These are phyloP conservation scores for Sporothrix pseudoabietina DNA, from an alignment of 2,329 filamentous ascomycete species.

Conservation along the genomic window DNA sequence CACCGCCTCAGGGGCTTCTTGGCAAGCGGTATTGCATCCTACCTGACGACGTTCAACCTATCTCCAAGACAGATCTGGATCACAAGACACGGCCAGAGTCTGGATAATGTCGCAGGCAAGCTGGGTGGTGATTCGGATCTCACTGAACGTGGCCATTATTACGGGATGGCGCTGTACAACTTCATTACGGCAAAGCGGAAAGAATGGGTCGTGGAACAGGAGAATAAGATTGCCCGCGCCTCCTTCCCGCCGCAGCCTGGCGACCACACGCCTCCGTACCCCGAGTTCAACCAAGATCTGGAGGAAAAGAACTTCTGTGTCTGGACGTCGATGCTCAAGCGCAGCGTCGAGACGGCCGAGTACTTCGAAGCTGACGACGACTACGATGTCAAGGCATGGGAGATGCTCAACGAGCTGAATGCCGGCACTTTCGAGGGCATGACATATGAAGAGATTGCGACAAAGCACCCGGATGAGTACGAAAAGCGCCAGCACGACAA, in stretches of 20 bases:
- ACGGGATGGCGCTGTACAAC: constrained; percentile 74
- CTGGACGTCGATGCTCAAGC: constrained; percentile 96
- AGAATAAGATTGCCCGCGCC: constrained; percentile 72
- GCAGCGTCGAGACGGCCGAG: constrained; percentile 83
- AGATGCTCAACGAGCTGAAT: constrained; percentile 96
- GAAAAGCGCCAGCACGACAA: constrained; percentile 79
- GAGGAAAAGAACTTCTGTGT: constrained; percentile 92
- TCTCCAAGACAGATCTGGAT: constrained; percentile 98
- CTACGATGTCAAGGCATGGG: constrained; percentile 95
- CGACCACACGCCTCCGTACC: constrained; percentile 92
- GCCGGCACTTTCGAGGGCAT: constrained; percentile 91
- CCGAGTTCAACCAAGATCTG: constrained; percentile 70
- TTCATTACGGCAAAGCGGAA: constrained; percentile 82
- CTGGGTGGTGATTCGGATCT: constrained; percentile 89
- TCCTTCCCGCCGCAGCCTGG: constrained; percentile 89
- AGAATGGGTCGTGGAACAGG: constrained; percentile 81
- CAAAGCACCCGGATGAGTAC: constrained; percentile 80
- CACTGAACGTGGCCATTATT: constrained; percentile 76
- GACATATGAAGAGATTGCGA: constrained; percentile 87
- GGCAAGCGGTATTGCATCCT: constrained; percentile 88
- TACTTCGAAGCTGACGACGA: constrained; percentile 90
- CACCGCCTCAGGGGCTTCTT: constrained; percentile 91
- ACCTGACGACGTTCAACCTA: constrained; percentile 94
- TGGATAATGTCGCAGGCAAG: constrained; percentile 83
- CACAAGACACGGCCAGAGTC: constrained; percentile 87